Evolutionary conservation across 1,284 basidiomycete species (phyloP), one percentile per base, ranked within the genome.

Genomic region (Nidula niveotomentosa): DNA sequence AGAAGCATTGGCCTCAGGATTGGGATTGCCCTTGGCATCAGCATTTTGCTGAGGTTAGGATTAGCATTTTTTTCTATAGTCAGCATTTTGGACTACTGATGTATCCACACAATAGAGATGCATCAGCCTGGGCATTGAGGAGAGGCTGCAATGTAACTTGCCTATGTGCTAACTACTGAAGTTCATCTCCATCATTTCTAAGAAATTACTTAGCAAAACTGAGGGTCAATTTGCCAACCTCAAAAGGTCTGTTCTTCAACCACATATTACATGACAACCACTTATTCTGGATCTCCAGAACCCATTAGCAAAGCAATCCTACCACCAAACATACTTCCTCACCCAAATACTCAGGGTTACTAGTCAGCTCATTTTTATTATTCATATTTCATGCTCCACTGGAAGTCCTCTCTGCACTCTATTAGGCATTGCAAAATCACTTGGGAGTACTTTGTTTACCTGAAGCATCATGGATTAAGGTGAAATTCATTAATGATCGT

Each of bases 401-500:
- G 68, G 69, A 6, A 69, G 69, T 3, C 61, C 63, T 0, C 39
- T 66, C 0, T 69, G 67, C 36, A 62, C 64, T 0, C 33, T 68
- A 4, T 52, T 70, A n/a, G 71, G 67, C 48, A 41, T 69, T 7
- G 48, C 55, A 9, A 64, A 63, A 30, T 68, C 69, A 1, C n/a
- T 69, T 3, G 48, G 63, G 9, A 51, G 53, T 8, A 18, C 51
- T 0, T 18, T 65, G 30, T 54, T 55, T 10, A 33, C 18, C 3
- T 48, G 56, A n/a, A 58, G 58, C 12, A 34, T 68, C 3, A 68
- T 65, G 67, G 44, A 51, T 45, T 53, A 56, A 53, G 56, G 60
- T 60, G 35, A 34, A 10, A 45, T 47, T 33, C 36, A 55, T 48
- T 58, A 15, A 12, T 12, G 6, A 47, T 47, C 79, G 88, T 18